Evolutionary conservation across 1,139 yeast genomes (phyloP).

Genomic region (Yamadazyma mexicana): DNA sequence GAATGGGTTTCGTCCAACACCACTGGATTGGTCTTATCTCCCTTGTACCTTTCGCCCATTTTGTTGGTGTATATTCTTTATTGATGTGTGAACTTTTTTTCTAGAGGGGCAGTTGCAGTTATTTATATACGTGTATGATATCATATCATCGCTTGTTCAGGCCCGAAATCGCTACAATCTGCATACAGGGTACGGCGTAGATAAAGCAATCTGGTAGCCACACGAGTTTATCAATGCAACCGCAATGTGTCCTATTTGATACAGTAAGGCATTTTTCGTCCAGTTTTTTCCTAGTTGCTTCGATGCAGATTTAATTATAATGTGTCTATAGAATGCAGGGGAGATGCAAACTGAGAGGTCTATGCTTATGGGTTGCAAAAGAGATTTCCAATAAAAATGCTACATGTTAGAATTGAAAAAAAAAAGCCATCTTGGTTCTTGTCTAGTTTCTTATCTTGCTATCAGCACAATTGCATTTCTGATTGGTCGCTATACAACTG

Average conservation of each 20-base stretch:
- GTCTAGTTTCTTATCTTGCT: not conserved
- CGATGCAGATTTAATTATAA: not conserved
- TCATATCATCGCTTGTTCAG: not conserved
- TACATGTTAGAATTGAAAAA: not conserved
- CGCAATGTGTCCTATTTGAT: not conserved
- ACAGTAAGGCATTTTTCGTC: not conserved
- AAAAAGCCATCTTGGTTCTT: too few species aligned
- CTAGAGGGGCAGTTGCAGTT: not conserved
- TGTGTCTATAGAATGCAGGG: too few species aligned
- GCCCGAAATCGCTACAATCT: not conserved
- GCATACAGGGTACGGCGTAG: too few species aligned
- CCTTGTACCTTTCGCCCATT: too few species aligned
- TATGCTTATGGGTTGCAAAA: not conserved
- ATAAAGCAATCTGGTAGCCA: not conserved
- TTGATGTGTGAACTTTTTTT: not conserved
- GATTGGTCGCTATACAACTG: not conserved
- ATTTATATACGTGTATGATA: not conserved
- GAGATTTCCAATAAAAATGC: too few species aligned
- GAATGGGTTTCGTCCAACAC: slow-evolving; percentile 10
- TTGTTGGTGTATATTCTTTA: too few species aligned
- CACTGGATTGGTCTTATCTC: slow-evolving; percentile 1
- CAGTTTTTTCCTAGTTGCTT: not conserved
- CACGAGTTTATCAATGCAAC: not conserved
- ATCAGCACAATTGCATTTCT: not conserved
- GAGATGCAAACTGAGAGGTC: not conserved